Base-by-base conservation (phyloP, 2,329 filamentous ascomycete species). In the Cercospora beticola region DNA sequence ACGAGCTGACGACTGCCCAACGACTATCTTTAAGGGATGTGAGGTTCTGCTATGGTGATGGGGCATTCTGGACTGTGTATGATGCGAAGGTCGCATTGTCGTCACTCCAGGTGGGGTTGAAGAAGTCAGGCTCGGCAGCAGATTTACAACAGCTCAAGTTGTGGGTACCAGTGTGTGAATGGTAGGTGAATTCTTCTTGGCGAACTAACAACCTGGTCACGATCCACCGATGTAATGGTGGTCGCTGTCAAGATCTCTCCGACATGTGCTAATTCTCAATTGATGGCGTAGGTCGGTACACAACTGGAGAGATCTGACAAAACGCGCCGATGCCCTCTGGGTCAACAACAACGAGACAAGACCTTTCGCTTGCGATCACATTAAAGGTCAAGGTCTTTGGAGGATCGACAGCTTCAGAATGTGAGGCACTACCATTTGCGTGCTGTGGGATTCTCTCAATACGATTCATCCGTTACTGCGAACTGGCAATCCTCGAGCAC, bases 11-110 rank as follows among this genome's bases (percentile, higher is more conserved):
- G 4, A 33, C 69, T 12, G 5, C 65, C n/a, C 59, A 70, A 28
- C 58, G 70, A 12, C 46, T 56, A 12, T n/a, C 64, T 8, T 61
- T 70, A n/a, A 62, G 66, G 9, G 68, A 72, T 40, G 70, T 72
- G 12, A 30, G 70, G 14, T 70, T 72, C 66, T 70, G 68, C 40
- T 72, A 69, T 30, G 70, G 68, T 14, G 70, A 72, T 30, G 70
- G 70, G 10, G 70, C 70, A 10, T 72, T 70, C 66, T 70, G 68
- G 66, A 69, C 68, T 0, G 49, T 66, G 0, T 69, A 69, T 28
- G 68, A 72, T 62, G 68, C 70, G 5, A 68, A 62, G 23, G 64
- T 59, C 3, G 68, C 70, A 5, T 40, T 70, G 3, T 62, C 59
- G 9, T 62, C 67, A 1, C 40, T 69, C 0, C 54, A 46, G 4